Evolutionary conservation across 2,329 filamentous ascomycete genomes (phyloP).

Genomic region (Trichothecium roseum): DNA sequence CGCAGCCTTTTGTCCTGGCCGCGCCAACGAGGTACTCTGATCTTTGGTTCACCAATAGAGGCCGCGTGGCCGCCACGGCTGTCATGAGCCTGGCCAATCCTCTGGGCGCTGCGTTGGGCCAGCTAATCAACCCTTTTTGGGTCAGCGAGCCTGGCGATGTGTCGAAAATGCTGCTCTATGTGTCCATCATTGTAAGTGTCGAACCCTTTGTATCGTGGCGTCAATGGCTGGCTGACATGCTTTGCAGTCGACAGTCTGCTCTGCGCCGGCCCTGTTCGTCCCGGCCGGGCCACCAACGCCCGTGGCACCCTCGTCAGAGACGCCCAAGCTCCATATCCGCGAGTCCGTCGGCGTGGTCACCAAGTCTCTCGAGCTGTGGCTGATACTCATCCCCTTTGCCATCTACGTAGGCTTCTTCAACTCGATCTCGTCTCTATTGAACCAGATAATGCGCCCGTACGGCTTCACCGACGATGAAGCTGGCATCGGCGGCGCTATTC

Average conservation of each 20-base stretch:
- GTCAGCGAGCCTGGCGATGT: constrained; percentile 53
- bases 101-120: constrained; percentile 77
- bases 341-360: constrained; percentile 41
- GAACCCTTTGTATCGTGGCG: not conserved
- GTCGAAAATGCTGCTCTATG: constrained; percentile 74
- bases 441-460: constrained; percentile 83
- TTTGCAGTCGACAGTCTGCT: constrained; percentile 37
- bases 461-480: constrained; percentile 74
- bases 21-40: constrained; percentile 88
- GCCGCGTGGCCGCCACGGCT: constrained; percentile 80
- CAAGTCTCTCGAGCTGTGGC: constrained; percentile 61
- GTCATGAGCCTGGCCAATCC: constrained; percentile 80
- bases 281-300: constrained; percentile 69
- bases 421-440: constrained; percentile 74
- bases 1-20: constrained; percentile 84
- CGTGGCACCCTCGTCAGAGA: constrained; percentile 55
- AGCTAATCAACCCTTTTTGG: constrained; percentile 76
- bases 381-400: constrained; percentile 70
- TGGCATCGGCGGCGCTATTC: constrained; percentile 78
- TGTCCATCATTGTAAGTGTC: constrained; percentile 66
- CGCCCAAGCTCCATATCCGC: constrained; percentile 41
- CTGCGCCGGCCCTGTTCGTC: constrained; percentile 72
- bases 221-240: not conserved
- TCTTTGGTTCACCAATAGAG: constrained; percentile 81
- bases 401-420: constrained; percentile 93